phyloP scores from a whole-genome alignment of 805 yeast species.

The Candida pseudoglaebosa region DNA sequence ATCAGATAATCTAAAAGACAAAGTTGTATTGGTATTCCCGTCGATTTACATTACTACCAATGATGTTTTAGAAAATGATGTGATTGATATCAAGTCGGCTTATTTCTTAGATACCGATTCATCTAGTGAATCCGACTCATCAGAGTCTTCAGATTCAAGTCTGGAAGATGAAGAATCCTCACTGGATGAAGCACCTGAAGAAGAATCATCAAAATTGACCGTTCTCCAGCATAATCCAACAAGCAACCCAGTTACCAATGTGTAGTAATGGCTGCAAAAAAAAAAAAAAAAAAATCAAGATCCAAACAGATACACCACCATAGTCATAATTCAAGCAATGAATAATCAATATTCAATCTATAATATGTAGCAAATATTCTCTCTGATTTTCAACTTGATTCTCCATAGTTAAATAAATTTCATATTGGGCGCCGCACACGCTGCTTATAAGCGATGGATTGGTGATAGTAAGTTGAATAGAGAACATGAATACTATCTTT shows the following conservation, averaged over 20 bases:
- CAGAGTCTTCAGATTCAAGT: constrained; percentile 6
- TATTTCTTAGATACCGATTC: constrained; percentile 1
- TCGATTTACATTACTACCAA: constrained; percentile 47
- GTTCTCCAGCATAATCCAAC: too few species aligned
- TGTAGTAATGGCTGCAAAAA: background rate
- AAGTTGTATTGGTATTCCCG: constrained; percentile 74
- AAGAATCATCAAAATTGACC: constrained; percentile 23
- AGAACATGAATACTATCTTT: constrained; percentile 26
- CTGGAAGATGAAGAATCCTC: constrained; percentile 2
- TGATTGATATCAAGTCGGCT: constrained; percentile 18
- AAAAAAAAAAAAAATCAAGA: background rate
- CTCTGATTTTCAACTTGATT: too few species aligned
- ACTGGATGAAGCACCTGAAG: constrained; percentile 31
- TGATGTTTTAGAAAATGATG: constrained; percentile 5
- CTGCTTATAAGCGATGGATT: constrained; percentile 1
- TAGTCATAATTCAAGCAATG: too few species aligned
- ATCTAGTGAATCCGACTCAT: constrained; percentile 14
- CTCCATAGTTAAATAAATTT: background rate
- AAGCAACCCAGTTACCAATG: background rate
- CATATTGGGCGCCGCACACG: background rate
- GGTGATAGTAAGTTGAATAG: background rate
- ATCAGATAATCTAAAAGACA: constrained; percentile 41
- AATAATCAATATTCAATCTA: too few species aligned
- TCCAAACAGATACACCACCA: too few species aligned
- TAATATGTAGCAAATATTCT: too few species aligned